phyloP scores from a whole-genome alignment of 805 yeast species.

The Diddensiella caesifluorescens region DNA sequence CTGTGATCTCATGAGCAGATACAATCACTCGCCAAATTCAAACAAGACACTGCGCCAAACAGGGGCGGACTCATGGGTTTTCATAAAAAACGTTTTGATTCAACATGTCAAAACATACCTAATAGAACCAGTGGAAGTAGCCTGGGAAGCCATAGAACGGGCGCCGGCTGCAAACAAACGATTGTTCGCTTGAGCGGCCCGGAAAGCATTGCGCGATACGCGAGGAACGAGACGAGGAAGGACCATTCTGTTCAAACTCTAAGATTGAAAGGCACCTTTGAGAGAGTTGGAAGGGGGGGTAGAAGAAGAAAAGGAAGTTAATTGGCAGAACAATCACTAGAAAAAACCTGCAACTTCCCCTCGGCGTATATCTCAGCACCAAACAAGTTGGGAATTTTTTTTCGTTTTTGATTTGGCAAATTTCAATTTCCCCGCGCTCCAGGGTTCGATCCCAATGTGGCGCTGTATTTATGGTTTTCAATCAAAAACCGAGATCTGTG shows the following conservation, averaged over 20 bases:
- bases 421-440: too few species aligned
- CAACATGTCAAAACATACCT: constrained; percentile 52
- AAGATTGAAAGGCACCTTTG: constrained; percentile 2
- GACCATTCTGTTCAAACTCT: constrained; percentile 50
- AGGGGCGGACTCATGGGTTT: too few species aligned
- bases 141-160: constrained; percentile 74
- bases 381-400: constrained; percentile 1
- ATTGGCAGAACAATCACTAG: constrained; percentile 1
- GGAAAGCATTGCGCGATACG: constrained; percentile 75
- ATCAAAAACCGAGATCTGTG: too few species aligned
- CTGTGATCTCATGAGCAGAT: too few species aligned
- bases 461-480: too few species aligned
- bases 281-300: constrained; percentile 5
- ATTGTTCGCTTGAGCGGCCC: constrained; percentile 79
- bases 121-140: constrained; percentile 70
- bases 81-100: too few species aligned
- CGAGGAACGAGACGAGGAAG: constrained; percentile 41
- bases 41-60: too few species aligned
- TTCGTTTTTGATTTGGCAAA: too few species aligned
- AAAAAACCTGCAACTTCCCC: not conserved
- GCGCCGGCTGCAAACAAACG: constrained; percentile 44
- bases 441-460: too few species aligned
- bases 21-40: too few species aligned
- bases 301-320: constrained; percentile 2
- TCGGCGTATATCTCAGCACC: constrained; percentile 3